These are phyloP conservation scores for Fusarium neocosmosporiellum DNA, from an alignment of 2,329 filamentous ascomycete genomes.

Conservation along the genomic window DNA sequence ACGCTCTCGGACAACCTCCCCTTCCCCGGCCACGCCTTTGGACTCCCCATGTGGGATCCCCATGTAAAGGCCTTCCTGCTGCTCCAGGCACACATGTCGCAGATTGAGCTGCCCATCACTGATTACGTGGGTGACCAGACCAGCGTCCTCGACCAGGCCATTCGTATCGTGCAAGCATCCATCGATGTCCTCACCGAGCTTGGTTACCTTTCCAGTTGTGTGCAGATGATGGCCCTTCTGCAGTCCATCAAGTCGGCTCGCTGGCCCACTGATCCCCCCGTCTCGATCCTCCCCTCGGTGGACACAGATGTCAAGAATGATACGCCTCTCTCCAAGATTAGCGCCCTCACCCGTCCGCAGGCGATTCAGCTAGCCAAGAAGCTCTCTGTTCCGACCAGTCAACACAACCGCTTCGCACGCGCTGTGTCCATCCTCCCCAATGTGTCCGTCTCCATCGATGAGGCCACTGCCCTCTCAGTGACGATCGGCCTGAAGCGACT, in stretches of 20 bases:
- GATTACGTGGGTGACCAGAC: constrained; percentile 97
- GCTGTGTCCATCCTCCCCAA: constrained; percentile 76
- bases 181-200: constrained; percentile 94
- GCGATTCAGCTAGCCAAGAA: constrained; percentile 59
- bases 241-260: constrained; percentile 93
- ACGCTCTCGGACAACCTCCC: constrained; percentile 87
- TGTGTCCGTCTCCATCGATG: constrained; percentile 69
- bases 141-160: constrained; percentile 91
- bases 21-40: constrained; percentile 67
- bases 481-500: constrained; percentile 72
- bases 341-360: constrained; percentile 50
- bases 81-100: constrained; percentile 93
- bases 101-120: constrained; percentile 90
- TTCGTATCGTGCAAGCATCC: constrained; percentile 95
- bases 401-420: constrained; percentile 63
- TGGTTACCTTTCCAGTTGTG: constrained; percentile 81
- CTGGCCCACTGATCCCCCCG: constrained; percentile 85
- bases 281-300: constrained; percentile 84
- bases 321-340: constrained; percentile 57
- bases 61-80: constrained; percentile 97
- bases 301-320: constrained; percentile 56
- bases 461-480: constrained; percentile 71
- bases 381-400: constrained; percentile 60
- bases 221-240: constrained; percentile 85
- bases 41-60: constrained; percentile 96